These are phyloP conservation scores for Eucalyptus urophylla DNA, from an alignment of 345 rosid genomes.

Conservation along the genomic window DNA sequence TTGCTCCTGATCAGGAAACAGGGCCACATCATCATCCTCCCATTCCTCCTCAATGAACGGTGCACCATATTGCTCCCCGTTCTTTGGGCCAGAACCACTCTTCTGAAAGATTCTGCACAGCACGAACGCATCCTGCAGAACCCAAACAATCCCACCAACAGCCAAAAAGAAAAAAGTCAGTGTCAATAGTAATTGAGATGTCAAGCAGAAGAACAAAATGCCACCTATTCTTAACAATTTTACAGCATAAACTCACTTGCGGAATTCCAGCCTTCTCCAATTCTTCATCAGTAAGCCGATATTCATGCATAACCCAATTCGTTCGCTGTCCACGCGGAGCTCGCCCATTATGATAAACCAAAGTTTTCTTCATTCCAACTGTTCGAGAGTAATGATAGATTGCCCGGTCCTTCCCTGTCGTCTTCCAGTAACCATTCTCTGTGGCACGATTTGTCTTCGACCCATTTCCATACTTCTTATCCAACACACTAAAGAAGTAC, in stretches of 20 bases:
- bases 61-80: constrained; percentile 95
- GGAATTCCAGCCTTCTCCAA: constrained; percentile 39
- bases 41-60: constrained; percentile 95
- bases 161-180: not conserved
- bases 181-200: not conserved
- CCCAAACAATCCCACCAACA: not conserved
- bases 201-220: not conserved
- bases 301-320: constrained; percentile 99
- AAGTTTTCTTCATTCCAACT: constrained; percentile 97
- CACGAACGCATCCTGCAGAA: constrained; percentile 69
- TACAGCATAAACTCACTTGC: constrained; percentile 35
- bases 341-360: constrained; percentile 79
- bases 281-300: constrained; percentile 54
- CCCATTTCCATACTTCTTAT: constrained; percentile 80
- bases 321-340: constrained; percentile 81
- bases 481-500: constrained; percentile 82
- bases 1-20: constrained; percentile 31
- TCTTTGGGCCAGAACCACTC: constrained; percentile 96
- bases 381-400: constrained; percentile 21
- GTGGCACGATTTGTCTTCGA: constrained; percentile 90
- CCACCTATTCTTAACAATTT: not conserved
- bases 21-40: constrained; percentile 54
- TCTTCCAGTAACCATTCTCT: constrained; percentile 93
- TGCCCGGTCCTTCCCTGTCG: constrained; percentile 86
- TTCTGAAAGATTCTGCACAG: constrained; percentile 87